Conservation (phyloP, 352 stramenopile genomes). For the Phytophthora sojae region DNA sequence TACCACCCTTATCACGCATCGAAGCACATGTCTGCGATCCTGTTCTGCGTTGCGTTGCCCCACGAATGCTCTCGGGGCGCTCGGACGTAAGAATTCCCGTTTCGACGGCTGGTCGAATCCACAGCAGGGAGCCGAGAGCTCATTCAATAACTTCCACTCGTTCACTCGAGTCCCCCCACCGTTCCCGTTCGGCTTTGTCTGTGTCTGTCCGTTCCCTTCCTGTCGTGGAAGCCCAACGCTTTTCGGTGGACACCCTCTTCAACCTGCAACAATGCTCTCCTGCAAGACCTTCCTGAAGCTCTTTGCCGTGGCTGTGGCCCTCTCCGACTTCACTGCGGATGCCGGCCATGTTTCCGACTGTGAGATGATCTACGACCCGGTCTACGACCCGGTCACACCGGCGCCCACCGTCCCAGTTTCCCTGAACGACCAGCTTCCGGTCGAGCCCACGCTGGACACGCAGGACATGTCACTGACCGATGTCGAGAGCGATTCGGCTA, state of each 20-base stretch:
- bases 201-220: conserved; percentile 16
- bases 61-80: too few relatives aligned
- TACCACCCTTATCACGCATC: too few relatives aligned
- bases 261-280: conserved; percentile 33
- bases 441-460: neutral
- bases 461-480: conserved; percentile 1
- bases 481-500: conserved; percentile 4
- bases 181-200: neutral
- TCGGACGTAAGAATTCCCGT: neutral
- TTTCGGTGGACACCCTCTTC: conserved; percentile 13
- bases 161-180: conserved; percentile 26
- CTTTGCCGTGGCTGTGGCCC: conserved; percentile 27
- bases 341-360: conserved; percentile 16
- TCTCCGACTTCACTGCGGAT: conserved; percentile 24
- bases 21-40: too few relatives aligned
- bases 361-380: conserved; percentile 28
- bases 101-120: neutral
- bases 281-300: conserved; percentile 35
- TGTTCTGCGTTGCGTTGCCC: too few relatives aligned
- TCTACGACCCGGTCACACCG: neutral
- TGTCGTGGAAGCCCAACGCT: conserved; percentile 13
- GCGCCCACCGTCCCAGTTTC: conserved; percentile 9
- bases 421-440: neutral
- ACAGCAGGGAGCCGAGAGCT: neutral
- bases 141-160: conserved; percentile 37